Base-by-base conservation (phyloP, 352 stramenopile genomes). In the Globisporangium carolinianum region DNA sequence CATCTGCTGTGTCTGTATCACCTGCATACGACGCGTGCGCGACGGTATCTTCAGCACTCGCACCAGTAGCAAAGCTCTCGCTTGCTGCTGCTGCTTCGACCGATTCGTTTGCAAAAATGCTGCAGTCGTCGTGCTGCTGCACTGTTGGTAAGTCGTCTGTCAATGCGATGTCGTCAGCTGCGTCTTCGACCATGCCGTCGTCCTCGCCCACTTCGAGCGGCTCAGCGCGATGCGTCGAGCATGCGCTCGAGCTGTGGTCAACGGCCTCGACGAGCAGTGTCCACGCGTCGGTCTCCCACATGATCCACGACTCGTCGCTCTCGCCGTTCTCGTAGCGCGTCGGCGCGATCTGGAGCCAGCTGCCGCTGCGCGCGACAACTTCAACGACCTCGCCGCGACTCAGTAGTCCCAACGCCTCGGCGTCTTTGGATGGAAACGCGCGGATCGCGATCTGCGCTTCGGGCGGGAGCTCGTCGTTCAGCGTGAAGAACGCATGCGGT, bases 361-460 rank as follows among this genome's bases (percentile, higher is more conserved):
- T 70, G 1, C 67, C 79, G 32, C 70, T 72, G 8, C 68, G 63
- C 14, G 66, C 58, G n/a, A 67, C 66, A 32, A 72, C 72, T 57
- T 91, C 81, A 10, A 89, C 52, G n/a, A 75, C 69, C 37, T 87
- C 72, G 1, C 74, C 69, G 41, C 67, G 71, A 57, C 69, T 86
- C 36, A 91, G 46, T 6, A 89, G 42, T 9, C 67, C 75, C 5
- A 86, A 53, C 3, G 75, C 71, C 36, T 86, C 76, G 1, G 82
- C 79, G 39, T 86, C 67, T 65, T 73, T 77, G 0, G 77, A 88
- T 18, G 79, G 76, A 41, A 86, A 87, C 0, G 66, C 62, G 42
- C 79, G 76, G 51, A 88, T 83, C 10, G 76, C 75, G 53, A 91
- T 80, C 59, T 88, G 76, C 5, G 81, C 79, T 63, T 86, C 75